These are phyloP conservation scores for Acidiella bohemica DNA, from an alignment of 495 filamentous ascomycete species.

Conservation along the genomic window DNA sequence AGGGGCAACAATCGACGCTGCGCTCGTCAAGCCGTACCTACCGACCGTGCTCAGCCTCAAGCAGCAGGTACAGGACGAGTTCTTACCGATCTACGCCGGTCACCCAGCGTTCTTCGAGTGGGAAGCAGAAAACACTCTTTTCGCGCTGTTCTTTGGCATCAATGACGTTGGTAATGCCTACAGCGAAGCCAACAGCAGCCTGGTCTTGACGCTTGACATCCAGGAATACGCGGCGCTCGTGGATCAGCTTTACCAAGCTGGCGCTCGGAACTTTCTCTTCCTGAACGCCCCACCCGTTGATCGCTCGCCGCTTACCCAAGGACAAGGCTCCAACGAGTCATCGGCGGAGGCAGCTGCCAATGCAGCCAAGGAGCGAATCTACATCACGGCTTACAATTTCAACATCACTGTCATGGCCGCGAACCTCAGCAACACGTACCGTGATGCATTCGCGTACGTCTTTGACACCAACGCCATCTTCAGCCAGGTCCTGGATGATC, in stretches of 20 bases:
- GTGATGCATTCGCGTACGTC: constrained; percentile 21
- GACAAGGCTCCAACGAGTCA: constrained; percentile 4
- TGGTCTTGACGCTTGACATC: constrained; percentile 41
- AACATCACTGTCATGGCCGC: constrained; percentile 16
- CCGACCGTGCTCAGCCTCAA: constrained; percentile 43
- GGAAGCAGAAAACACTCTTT: constrained; percentile 46
- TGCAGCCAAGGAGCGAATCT: too few species aligned
- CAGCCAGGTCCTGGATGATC: constrained; percentile 21
- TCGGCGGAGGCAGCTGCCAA: constrained; percentile 19
- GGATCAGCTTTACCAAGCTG: constrained; percentile 42
- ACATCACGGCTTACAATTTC: constrained; percentile 25
- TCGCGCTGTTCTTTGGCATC: constrained; percentile 64
- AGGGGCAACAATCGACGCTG: constrained; percentile 53
- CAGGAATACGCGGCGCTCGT: constrained; percentile 41
- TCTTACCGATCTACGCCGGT: constrained; percentile 33
- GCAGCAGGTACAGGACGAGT: constrained; percentile 43
- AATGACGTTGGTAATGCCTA: constrained; percentile 65
- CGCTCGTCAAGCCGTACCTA: constrained; percentile 39
- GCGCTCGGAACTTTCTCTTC: constrained; percentile 64
- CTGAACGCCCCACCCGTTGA: constrained; percentile 63
- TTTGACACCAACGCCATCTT: constrained; percentile 25
- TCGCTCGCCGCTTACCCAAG: constrained; percentile 41
- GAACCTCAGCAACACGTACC: constrained; percentile 17
- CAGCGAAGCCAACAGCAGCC: constrained; percentile 31
- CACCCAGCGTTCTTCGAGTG: constrained; percentile 39